Evolutionary conservation across 352 stramenopile genomes (phyloP).

Genomic region (Phytopythium ostracodes): DNA sequence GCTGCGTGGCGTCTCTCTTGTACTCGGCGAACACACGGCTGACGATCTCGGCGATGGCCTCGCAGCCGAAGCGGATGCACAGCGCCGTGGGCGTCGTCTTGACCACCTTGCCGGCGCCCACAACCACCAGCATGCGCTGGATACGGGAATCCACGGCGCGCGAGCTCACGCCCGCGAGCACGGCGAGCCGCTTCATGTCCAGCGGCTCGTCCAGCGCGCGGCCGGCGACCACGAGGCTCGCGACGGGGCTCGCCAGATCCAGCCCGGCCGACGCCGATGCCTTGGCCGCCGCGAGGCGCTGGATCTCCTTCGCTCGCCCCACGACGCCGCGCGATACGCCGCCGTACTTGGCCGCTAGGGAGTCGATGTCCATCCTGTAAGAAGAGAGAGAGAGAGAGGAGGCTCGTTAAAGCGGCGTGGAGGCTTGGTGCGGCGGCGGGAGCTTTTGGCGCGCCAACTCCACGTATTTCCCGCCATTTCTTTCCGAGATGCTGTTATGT

Average conservation of each 20-base stretch:
- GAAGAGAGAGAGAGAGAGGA: no score
- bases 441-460: no score
- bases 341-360: conserved; percentile 42
- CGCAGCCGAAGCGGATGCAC: conserved; percentile 73
- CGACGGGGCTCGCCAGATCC: conserved; percentile 42
- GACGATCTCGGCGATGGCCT: conserved; percentile 58
- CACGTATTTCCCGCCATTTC: no score
- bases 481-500: no score
- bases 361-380: conserved; percentile 65
- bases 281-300: conserved; percentile 43
- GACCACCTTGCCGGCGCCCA: conserved; percentile 41
- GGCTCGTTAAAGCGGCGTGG: no score
- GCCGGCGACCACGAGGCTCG: conserved; percentile 60
- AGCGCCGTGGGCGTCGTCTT: conserved; percentile 46
- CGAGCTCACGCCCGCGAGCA: conserved; percentile 33
- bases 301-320: conserved; percentile 43
- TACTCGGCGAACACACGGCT: conserved; percentile 57
- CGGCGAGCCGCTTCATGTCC: conserved; percentile 37
- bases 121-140: conserved; percentile 46
- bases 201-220: conserved; percentile 43
- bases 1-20: conserved; percentile 10
- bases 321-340: conserved; percentile 50
- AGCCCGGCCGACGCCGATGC: conserved; percentile 25
- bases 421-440: no score
- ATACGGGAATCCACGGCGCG: conserved; percentile 42